Evolutionary conservation across 2,329 filamentous ascomycete genomes (phyloP).

Genomic region (Diaporthe batatas): DNA sequence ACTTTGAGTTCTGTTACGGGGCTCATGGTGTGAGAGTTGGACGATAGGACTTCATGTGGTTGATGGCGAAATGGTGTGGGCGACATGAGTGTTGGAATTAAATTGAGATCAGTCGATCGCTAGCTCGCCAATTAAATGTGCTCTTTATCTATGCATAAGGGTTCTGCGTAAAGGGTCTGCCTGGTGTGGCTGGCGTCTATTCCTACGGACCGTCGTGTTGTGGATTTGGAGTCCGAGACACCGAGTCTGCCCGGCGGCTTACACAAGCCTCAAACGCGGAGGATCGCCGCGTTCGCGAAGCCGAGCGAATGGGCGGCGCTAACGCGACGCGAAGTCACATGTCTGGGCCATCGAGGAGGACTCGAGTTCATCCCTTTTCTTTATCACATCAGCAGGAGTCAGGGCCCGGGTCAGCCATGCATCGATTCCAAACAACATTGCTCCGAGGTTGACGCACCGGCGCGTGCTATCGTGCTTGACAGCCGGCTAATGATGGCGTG

Average conservation of each 20-base stretch:
- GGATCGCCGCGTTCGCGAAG: neutral
- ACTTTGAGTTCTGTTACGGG: conserved; percentile 52
- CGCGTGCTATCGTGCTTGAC: too few species aligned
- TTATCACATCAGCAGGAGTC: neutral
- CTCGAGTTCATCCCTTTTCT: too few species aligned
- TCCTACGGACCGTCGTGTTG: neutral
- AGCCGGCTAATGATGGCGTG: neutral
- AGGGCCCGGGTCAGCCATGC: neutral
- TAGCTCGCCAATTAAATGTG: neutral
- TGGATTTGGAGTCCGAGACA: conserved; percentile 19
- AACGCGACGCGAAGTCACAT: conserved; percentile 12
- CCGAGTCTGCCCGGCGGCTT: conserved; percentile 22
- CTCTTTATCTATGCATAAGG: neutral
- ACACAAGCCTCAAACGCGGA: conserved; percentile 3
- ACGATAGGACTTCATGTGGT: fast-evolving
- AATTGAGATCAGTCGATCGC: neutral
- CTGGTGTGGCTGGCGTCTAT: neutral
- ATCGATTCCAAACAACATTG: neutral
- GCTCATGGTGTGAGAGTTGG: neutral
- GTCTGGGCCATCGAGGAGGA: neutral
- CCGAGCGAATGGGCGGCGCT: neutral
- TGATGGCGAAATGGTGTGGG: too few species aligned
- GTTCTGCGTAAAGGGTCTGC: neutral
- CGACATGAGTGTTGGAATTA: neutral
- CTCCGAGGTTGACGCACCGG: neutral